A percentile compares a stretch with the other conserved stretches of the same genome.
Evolutionary conservation across 345 rosid genomes (phyloP).

Genomic region (Syzygium oleosum): DNA sequence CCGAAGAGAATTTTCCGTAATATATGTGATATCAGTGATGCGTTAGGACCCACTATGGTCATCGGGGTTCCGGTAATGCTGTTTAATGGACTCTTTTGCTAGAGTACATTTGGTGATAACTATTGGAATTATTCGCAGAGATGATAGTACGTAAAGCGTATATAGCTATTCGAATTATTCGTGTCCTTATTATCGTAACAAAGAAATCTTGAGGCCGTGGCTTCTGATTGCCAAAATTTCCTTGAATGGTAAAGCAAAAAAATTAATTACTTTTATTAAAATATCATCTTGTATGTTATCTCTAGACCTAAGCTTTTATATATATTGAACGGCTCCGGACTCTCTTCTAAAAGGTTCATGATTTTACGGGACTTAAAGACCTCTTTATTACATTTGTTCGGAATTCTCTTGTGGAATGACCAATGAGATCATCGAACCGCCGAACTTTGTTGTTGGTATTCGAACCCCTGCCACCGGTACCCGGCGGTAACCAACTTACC

Average conservation of each 20-base stretch:
- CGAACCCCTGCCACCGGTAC: neutral
- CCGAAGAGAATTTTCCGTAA: neutral
- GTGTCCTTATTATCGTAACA: neutral
- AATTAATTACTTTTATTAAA: neutral
- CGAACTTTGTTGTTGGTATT: neutral
- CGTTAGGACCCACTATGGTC: neutral
- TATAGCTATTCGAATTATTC: neutral
- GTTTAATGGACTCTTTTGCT: neutral
- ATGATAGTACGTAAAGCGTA: neutral
- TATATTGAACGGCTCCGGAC: neutral
- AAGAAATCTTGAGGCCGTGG: neutral
- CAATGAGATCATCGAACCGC: neutral
- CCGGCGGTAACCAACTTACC: neutral
- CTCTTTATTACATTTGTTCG: neutral
- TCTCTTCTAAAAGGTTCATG: neutral
- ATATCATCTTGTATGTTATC: neutral
- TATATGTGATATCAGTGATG: neutral
- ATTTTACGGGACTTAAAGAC: neutral
- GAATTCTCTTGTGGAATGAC: neutral
- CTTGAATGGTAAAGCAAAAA: neutral
- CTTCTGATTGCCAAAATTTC: neutral
- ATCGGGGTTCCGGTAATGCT: neutral
- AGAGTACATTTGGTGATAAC: neutral
- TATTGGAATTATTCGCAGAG: neutral
- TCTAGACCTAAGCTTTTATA: neutral